Evolutionary conservation across 352 stramenopile species (phyloP).

Genomic region (Globisporangium takayamanum): DNA sequence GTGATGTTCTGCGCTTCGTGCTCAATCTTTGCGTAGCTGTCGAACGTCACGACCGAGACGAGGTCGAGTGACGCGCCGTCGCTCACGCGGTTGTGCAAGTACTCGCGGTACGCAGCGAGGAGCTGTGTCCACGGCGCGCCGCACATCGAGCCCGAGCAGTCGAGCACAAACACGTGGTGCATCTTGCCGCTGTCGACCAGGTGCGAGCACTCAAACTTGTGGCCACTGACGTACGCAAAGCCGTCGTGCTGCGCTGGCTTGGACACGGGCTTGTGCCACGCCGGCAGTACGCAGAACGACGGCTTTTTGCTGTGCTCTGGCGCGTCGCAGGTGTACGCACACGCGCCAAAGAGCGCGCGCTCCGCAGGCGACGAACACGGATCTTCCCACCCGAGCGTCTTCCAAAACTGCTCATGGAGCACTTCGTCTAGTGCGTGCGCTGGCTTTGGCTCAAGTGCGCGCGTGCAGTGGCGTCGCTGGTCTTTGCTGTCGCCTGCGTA

Average conservation of each 20-base stretch:
- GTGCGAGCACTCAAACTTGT: slow-evolving; percentile 77
- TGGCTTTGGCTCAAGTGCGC: slow-evolving; percentile 44
- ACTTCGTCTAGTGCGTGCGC: slow-evolving; percentile 55
- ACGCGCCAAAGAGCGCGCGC: slow-evolving; percentile 60
- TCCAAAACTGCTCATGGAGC: slow-evolving; percentile 73
- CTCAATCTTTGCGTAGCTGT: slow-evolving; percentile 28
- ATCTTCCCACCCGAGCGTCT: slow-evolving; percentile 69
- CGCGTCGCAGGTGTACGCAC: slow-evolving; percentile 62
- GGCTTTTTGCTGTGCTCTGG: slow-evolving; percentile 49
- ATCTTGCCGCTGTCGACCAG: slow-evolving; percentile 35
- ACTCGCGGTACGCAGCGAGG: slow-evolving; percentile 49
- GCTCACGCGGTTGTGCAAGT: slow-evolving; percentile 57
- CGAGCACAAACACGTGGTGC: slow-evolving; percentile 74
- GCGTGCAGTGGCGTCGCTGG: slow-evolving; percentile 64
- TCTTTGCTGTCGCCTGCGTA: slow-evolving; percentile 38
- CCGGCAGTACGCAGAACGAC: slow-evolving; percentile 57
- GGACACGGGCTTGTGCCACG: slow-evolving; percentile 43
- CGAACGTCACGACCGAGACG: slow-evolving; percentile 74
- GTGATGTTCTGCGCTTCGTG: slow-evolving; percentile 53
- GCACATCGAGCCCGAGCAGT: slow-evolving; percentile 65
- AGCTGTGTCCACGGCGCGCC: slow-evolving; percentile 45
- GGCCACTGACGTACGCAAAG: slow-evolving; percentile 50
- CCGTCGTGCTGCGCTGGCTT: slow-evolving; percentile 29
- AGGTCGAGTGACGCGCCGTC: slow-evolving; percentile 49
- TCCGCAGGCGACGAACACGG: slow-evolving; percentile 51